phyloP scores from a whole-genome alignment of 768 basidiomycete genomes.

The Nevesoporus exiguus region DNA sequence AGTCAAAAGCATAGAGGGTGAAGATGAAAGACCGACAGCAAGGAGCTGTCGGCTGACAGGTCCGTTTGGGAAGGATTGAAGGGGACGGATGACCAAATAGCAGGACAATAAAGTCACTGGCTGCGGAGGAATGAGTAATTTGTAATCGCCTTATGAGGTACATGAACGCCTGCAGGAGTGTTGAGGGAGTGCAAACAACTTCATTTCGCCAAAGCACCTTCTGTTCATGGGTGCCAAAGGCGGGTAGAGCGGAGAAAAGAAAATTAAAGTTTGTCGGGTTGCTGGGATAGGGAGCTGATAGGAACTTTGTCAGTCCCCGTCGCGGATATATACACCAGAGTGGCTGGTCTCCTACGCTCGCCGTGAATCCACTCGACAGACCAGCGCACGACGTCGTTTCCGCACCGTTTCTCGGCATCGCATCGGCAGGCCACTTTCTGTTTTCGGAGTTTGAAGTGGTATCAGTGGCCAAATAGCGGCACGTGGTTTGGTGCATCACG shows the following conservation, averaged over 20 bases:
- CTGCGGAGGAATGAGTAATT: slow-evolving; percentile 23
- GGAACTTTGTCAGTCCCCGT: slow-evolving; percentile 1
- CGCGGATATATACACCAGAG: too few relatives aligned
- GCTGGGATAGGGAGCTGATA: slow-evolving; percentile 27
- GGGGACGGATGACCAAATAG: slow-evolving; percentile 1
- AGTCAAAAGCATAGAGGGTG: background rate
- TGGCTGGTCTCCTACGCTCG: background rate
- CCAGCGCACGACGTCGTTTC: background rate
- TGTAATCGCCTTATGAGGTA: slow-evolving; percentile 22
- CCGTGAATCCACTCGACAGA: background rate
- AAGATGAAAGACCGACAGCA: background rate
- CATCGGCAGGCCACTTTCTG: slow-evolving; percentile 10
- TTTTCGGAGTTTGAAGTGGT: slow-evolving; percentile 13
- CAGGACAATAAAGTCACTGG: slow-evolving; percentile 9
- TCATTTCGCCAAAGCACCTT: slow-evolving; percentile 25
- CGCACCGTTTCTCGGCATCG: slow-evolving; percentile 1
- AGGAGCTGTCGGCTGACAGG: background rate
- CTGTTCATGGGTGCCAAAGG: slow-evolving; percentile 9
- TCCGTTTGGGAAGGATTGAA: background rate
- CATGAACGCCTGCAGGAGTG: slow-evolving; percentile 19
- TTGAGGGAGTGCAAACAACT: slow-evolving; percentile 13
- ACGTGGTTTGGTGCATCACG: slow-evolving; percentile 19
- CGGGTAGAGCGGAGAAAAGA: slow-evolving; percentile 25
- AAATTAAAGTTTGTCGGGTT: slow-evolving; percentile 18
- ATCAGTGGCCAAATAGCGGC: slow-evolving; percentile 2